These are phyloP conservation scores for Pterocarpus santalinus DNA, from an alignment of 306 rosid genomes.

Conservation along the genomic window DNA sequence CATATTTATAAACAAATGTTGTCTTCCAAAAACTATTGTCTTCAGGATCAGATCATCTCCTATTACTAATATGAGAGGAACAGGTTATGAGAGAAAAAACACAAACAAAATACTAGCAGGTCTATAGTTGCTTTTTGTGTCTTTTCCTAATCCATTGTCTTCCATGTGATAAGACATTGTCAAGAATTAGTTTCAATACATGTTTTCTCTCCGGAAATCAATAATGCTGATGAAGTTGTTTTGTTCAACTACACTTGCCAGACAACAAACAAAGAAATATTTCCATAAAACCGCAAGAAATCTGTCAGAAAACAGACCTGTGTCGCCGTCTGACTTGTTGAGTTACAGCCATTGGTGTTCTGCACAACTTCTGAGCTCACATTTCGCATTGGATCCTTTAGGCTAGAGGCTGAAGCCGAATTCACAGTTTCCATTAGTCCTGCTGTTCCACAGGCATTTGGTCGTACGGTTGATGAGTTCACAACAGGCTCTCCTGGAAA, in stretches of 20 bases:
- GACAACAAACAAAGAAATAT: background rate
- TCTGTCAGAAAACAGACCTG: slow-evolving; percentile 58
- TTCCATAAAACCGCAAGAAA: slow-evolving; percentile 12
- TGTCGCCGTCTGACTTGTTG: slow-evolving; percentile 48
- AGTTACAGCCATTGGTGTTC: slow-evolving; percentile 48
- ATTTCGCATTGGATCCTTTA: slow-evolving; percentile 61
- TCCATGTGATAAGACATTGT: background rate
- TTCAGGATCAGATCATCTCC: background rate
- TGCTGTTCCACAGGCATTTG: slow-evolving; percentile 53
- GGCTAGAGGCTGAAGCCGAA: slow-evolving; percentile 54
- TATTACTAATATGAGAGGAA: too few relatives aligned
- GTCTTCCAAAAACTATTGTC: background rate
- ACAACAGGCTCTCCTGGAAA: slow-evolving; percentile 59
- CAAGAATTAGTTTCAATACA: too few relatives aligned
- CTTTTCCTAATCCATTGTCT: background rate
- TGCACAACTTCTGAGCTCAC: slow-evolving; percentile 52
- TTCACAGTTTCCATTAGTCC: slow-evolving; percentile 55
- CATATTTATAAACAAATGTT: background rate
- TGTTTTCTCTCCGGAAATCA: background rate
- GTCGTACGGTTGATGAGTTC: slow-evolving; percentile 56
- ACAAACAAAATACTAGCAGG: background rate
- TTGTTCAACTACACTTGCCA: background rate
- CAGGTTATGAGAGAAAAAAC: too few relatives aligned
- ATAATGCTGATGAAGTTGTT: background rate
- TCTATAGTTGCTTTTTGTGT: background rate